These are phyloP conservation scores for Paracoccidioides lutzii DNA, from an alignment of 2,329 filamentous ascomycete genomes.

Conservation along the genomic window DNA sequence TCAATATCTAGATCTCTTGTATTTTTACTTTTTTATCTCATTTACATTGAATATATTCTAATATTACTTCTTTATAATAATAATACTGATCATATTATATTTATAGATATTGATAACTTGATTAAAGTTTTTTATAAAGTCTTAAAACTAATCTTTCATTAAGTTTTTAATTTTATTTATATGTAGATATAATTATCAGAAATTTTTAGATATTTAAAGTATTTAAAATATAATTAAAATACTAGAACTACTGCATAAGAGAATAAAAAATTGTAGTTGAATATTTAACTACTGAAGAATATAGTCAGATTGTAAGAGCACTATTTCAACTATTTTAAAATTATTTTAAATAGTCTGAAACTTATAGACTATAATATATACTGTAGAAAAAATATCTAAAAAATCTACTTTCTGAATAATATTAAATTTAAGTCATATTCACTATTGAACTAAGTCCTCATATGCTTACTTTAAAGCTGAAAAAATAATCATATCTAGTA, in stretches of 20 bases:
- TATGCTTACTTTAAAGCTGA: slow-evolving; percentile 3
- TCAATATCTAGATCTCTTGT: background rate
- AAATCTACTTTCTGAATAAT: slow-evolving; percentile 1
- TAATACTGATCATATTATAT: background rate
- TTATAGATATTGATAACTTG: background rate
- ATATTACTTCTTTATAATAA: background rate
- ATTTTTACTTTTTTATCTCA: slow-evolving; percentile 1
- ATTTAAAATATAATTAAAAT: background rate
- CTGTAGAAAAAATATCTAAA: slow-evolving; percentile 1
- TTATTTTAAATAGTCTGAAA: slow-evolving; percentile 3
- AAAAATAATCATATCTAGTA: slow-evolving; percentile 1
- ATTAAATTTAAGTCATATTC: slow-evolving; percentile 1
- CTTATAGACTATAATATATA: background rate
- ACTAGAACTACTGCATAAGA: background rate
- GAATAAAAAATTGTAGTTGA: background rate
- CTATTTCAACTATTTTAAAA: slow-evolving; percentile 1
- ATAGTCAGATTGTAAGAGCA: background rate
- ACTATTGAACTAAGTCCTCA: background rate
- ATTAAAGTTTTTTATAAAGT: background rate
- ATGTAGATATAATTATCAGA: background rate
- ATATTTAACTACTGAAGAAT: background rate
- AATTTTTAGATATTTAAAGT: slow-evolving; percentile 1
- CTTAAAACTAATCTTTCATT: background rate
- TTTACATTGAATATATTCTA: background rate
- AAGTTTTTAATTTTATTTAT: background rate